A percentile compares a stretch with the other conserved stretches of the same genome.
phyloP scores from a whole-genome alignment of 768 basidiomycete genomes.

The Heimioporus sp. region DNA sequence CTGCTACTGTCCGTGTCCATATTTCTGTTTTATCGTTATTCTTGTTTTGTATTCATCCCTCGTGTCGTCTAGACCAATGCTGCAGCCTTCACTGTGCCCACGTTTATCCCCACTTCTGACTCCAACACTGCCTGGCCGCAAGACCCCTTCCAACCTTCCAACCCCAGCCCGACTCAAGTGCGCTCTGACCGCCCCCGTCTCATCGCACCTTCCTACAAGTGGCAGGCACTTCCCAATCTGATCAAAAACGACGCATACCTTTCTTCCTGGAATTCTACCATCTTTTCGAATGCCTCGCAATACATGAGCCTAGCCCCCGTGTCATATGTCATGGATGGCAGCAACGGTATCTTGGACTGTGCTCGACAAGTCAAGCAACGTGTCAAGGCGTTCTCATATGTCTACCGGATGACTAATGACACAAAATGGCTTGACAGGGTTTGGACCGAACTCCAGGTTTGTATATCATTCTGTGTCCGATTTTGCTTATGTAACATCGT shows the following conservation, averaged over 20 bases:
- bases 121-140: slow-evolving; percentile 66
- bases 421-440: slow-evolving; percentile 87
- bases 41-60: background rate
- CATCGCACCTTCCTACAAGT: slow-evolving; percentile 90
- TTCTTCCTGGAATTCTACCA: slow-evolving; percentile 83
- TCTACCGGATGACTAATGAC: slow-evolving; percentile 87
- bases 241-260: slow-evolving; percentile 87
- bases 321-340: slow-evolving; percentile 71
- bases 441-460: slow-evolving; percentile 79
- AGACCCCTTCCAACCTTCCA: slow-evolving; percentile 72
- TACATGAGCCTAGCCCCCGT: slow-evolving; percentile 66
- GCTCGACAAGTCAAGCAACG: slow-evolving; percentile 88
- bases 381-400: slow-evolving; percentile 91
- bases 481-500: slow-evolving; percentile 1
- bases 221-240: slow-evolving; percentile 74
- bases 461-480: slow-evolving; percentile 21
- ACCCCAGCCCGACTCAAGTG: slow-evolving; percentile 54
- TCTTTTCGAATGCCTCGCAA: slow-evolving; percentile 84
- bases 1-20: slow-evolving; percentile 69
- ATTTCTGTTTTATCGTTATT: background rate
- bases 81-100: slow-evolving; percentile 67
- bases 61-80: slow-evolving; percentile 58
- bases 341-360: slow-evolving; percentile 88
- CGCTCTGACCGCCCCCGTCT: slow-evolving; percentile 86
- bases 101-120: slow-evolving; percentile 59